Evolutionary conservation across 2,329 filamentous ascomycete species (phyloP).

Genomic region (Talaromyces piceae): DNA sequence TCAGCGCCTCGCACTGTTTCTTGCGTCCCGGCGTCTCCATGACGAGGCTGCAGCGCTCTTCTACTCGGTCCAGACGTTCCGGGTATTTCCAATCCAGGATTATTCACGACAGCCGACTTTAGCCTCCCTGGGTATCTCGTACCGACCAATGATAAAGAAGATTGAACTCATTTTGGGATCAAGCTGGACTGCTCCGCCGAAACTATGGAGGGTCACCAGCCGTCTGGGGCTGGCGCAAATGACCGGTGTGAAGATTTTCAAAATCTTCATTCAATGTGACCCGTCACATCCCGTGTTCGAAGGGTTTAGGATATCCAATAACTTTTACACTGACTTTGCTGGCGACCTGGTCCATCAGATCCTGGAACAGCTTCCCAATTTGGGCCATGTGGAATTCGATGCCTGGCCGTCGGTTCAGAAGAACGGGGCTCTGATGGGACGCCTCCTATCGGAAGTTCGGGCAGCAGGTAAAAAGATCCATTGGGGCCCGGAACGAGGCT

Average conservation of each 20-base stretch:
- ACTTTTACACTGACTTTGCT: conserved; percentile 53
- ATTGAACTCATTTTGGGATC: conserved; percentile 53
- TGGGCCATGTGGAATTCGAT: conserved; percentile 50
- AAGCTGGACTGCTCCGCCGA: conserved; percentile 51
- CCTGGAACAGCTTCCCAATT: conserved; percentile 41
- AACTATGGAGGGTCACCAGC: conserved; percentile 45
- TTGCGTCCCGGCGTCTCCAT: conserved; percentile 39
- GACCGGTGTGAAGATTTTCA: conserved; percentile 41
- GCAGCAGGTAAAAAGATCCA: conserved; percentile 27
- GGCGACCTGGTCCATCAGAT: conserved; percentile 43
- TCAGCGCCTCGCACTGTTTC: conserved; percentile 33
- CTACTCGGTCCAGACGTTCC: conserved; percentile 47
- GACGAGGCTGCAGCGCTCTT: conserved; percentile 46
- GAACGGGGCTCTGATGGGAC: conserved; percentile 44
- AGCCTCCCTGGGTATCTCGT: conserved; percentile 42
- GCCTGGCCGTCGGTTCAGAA: conserved; percentile 48
- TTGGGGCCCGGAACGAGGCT: conserved; percentile 35
- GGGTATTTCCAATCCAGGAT: conserved; percentile 47
- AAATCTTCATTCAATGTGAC: conserved; percentile 53
- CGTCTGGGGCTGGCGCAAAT: conserved; percentile 45
- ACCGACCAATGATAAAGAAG: conserved; percentile 45
- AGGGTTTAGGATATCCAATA: conserved; percentile 49
- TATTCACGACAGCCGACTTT: conserved; percentile 39
- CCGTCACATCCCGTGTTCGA: conserved; percentile 48
- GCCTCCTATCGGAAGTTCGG: conserved; percentile 34